phyloP scores from a whole-genome alignment of 2,329 filamentous ascomycete species.

The Fusarium cicatricum region DNA sequence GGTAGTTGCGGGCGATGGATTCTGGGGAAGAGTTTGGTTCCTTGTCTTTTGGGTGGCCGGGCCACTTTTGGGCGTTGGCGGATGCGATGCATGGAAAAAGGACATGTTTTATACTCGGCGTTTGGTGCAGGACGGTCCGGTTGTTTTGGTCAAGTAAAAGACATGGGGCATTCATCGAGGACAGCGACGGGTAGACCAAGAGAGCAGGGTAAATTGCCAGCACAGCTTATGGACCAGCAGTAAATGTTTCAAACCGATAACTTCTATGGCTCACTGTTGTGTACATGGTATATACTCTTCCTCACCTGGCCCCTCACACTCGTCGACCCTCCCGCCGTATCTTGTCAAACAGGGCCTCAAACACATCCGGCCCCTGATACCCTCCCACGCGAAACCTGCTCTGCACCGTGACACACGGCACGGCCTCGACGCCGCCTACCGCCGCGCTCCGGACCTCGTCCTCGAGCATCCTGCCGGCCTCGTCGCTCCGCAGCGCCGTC shows the following conservation, averaged over 20 bases:
- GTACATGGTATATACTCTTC: neutral
- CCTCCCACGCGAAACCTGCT: constrained; percentile 73
- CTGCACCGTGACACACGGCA: constrained; percentile 79
- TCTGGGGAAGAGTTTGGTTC: neutral
- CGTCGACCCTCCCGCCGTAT: constrained; percentile 46
- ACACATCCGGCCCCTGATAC: constrained; percentile 72
- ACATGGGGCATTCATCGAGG: constrained; percentile 1
- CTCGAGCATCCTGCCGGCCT: constrained; percentile 43
- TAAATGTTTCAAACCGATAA: constrained; percentile 13
- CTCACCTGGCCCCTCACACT: neutral
- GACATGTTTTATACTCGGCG: constrained; percentile 9
- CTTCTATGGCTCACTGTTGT: neutral
- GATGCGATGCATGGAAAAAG: constrained; percentile 5
- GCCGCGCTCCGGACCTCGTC: constrained; percentile 43
- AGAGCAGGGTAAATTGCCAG: constrained; percentile 15
- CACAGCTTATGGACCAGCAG: constrained; percentile 18
- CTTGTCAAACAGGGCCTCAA: constrained; percentile 72
- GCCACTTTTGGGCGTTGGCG: constrained; percentile 25
- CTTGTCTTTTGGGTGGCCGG: neutral
- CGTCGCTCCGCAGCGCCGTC: constrained; percentile 43
- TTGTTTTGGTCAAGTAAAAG: constrained; percentile 15
- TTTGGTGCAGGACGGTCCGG: constrained; percentile 12
- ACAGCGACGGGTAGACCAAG: constrained; percentile 18
- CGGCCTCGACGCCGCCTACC: constrained; percentile 62
- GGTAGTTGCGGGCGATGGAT: constrained; percentile 39